Conservation (phyloP, 352 stramenopile genomes). For the Globisporangium okanoganense region DNA sequence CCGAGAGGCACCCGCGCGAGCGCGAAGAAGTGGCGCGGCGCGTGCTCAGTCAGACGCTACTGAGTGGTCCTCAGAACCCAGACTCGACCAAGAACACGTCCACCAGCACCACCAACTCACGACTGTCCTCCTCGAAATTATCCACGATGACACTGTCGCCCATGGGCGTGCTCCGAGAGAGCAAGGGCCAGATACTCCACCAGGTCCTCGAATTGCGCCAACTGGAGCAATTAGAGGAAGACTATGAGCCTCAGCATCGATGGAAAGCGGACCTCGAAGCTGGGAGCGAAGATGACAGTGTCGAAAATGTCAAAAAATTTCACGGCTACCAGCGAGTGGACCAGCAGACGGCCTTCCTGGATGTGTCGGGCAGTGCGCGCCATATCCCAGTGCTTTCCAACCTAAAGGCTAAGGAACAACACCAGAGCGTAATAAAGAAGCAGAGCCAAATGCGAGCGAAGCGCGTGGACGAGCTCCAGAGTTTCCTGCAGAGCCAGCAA, state of each 20-base stretch:
- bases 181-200: slow-evolving; percentile 5
- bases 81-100: not conserved
- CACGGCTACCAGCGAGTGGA: slow-evolving; percentile 22
- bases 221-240: slow-evolving; percentile 1
- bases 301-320: slow-evolving; percentile 12
- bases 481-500: slow-evolving; percentile 27
- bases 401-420: slow-evolving; percentile 10
- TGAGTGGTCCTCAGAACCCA: not conserved
- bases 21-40: slow-evolving; percentile 37
- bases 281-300: not conserved
- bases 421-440: slow-evolving; percentile 19
- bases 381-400: slow-evolving; percentile 23
- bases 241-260: slow-evolving; percentile 9
- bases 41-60: slow-evolving; percentile 30
- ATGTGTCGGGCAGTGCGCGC: slow-evolving; percentile 22
- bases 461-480: slow-evolving; percentile 23
- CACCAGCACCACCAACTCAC: not conserved
- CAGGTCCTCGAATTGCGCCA: slow-evolving; percentile 2
- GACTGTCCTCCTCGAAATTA: not conserved
- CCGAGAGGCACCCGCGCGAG: slow-evolving; percentile 20
- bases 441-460: slow-evolving; percentile 11
- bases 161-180: slow-evolving; percentile 4
- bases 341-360: slow-evolving; percentile 13
- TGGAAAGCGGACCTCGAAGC: not conserved
- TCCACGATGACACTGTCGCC: not conserved